Evolutionary conservation across 257 asterid genomes (phyloP).

Genomic region (Solanum gandarillasii): DNA sequence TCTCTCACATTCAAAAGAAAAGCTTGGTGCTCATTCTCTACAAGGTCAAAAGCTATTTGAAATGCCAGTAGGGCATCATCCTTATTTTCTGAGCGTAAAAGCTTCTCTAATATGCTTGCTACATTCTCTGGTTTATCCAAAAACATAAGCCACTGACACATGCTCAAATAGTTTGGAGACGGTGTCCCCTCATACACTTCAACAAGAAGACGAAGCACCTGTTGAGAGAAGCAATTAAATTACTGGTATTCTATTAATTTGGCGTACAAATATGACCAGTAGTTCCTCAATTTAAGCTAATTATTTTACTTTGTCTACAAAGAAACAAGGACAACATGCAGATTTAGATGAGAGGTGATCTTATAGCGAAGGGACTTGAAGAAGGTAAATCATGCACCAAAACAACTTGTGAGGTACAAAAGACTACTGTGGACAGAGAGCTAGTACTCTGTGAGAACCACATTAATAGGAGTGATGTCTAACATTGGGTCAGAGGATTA

Average conservation of each 20-base stretch:
- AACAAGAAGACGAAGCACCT: constrained; percentile 80
- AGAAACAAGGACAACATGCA: background rate
- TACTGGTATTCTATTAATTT: background rate
- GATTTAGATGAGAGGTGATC: background rate
- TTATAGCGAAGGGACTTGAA: background rate
- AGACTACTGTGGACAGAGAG: background rate
- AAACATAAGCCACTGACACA: constrained; percentile 95
- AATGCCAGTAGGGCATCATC: constrained; percentile 85
- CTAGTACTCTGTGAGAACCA: background rate
- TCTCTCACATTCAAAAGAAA: constrained; percentile 74
- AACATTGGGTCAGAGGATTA: background rate
- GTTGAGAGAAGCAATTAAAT: background rate
- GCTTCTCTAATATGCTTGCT: constrained; percentile 67
- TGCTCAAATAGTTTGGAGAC: constrained; percentile 84
- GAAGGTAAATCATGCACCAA: background rate
- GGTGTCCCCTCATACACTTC: constrained; percentile 60
- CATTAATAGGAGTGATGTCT: background rate
- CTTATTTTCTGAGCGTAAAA: constrained; percentile 48
- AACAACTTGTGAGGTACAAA: background rate
- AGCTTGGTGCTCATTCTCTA: constrained; percentile 87
- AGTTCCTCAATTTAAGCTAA: background rate
- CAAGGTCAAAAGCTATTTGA: constrained; percentile 89
- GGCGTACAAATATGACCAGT: background rate
- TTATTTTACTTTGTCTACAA: background rate
- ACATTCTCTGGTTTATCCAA: constrained; percentile 76